Percentiles rank a stretch among this genome's conserved stretches.
Evolutionary conservation across 2,329 filamentous ascomycete species (phyloP).

Genomic region (Acephala macrosclerotiorum): DNA sequence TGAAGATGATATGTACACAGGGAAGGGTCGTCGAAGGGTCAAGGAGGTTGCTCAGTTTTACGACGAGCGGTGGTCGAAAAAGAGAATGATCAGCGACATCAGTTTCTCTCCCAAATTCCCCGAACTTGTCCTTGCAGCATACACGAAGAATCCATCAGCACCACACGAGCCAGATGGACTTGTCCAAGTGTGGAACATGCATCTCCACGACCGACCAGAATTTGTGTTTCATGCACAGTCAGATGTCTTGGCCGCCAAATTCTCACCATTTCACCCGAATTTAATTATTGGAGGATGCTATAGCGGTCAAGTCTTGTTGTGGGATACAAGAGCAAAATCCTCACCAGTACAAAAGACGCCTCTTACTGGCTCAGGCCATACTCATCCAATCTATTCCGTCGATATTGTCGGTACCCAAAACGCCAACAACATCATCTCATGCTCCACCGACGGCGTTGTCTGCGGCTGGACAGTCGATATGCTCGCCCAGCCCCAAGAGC

Average conservation of each 20-base stretch:
- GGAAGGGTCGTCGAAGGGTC: slow-evolving; percentile 76
- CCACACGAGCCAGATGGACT: slow-evolving; percentile 93
- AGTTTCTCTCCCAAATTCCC: slow-evolving; percentile 96
- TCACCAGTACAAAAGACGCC: slow-evolving; percentile 95
- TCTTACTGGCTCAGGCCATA: slow-evolving; percentile 91
- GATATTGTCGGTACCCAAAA: slow-evolving; percentile 98
- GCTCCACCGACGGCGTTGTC: slow-evolving; percentile 94
- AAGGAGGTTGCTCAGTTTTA: slow-evolving; percentile 94
- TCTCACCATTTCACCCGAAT: slow-evolving; percentile 98
- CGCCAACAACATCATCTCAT: slow-evolving; percentile 97
- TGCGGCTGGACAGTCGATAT: slow-evolving; percentile 99
- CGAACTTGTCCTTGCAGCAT: slow-evolving; percentile 90
- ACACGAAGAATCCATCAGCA: slow-evolving; percentile 96
- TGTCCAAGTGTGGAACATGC: slow-evolving; percentile 96
- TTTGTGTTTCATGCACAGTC: slow-evolving; percentile 97
- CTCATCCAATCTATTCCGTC: slow-evolving; percentile 94
- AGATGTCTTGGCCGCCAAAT: slow-evolving; percentile 93
- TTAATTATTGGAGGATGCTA: slow-evolving; percentile 96
- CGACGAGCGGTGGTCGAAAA: slow-evolving; percentile 95
- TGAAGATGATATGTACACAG: slow-evolving; percentile 80
- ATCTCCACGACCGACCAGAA: slow-evolving; percentile 92
- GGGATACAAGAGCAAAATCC: slow-evolving; percentile 92
- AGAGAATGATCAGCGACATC: slow-evolving; percentile 94
- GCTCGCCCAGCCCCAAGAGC: slow-evolving; percentile 95
- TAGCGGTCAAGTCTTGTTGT: slow-evolving; percentile 93